These are phyloP conservation scores for Saccharum officinarum DNA, from an alignment of 176 grass and related monocot species.

Conservation along the genomic window DNA sequence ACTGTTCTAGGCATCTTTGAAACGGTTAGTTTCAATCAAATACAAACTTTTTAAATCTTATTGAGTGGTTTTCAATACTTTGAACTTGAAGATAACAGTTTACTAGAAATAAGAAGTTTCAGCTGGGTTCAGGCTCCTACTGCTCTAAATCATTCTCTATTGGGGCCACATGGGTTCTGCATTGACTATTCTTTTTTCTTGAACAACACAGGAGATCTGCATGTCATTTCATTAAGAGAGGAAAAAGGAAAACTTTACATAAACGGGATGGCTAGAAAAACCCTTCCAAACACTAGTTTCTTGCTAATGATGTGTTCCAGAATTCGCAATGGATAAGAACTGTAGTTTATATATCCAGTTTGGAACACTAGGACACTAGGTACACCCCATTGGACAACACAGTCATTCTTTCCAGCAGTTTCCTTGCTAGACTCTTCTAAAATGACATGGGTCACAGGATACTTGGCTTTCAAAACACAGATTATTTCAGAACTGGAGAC, in stretches of 20 bases:
- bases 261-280: background rate
- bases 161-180: background rate
- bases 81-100: background rate
- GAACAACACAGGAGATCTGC: background rate
- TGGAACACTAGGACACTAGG: background rate
- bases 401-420: background rate
- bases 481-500: conserved; percentile 8
- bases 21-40: background rate
- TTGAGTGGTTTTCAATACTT: background rate
- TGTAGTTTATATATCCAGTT: background rate
- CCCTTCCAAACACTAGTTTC: background rate
- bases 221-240: background rate
- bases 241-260: background rate
- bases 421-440: background rate
- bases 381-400: background rate
- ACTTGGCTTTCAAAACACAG: conserved; percentile 3
- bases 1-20: conserved; percentile 2
- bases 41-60: background rate
- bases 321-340: background rate
- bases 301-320: background rate
- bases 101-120: background rate
- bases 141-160: background rate
- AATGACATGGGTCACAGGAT: background rate
- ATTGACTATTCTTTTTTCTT: background rate
- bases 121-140: background rate